Percentiles rank a stretch among this genome's conserved stretches.
phyloP scores from a whole-genome alignment of 148 eudicot species.

The Euryodendron excelsum region DNA sequence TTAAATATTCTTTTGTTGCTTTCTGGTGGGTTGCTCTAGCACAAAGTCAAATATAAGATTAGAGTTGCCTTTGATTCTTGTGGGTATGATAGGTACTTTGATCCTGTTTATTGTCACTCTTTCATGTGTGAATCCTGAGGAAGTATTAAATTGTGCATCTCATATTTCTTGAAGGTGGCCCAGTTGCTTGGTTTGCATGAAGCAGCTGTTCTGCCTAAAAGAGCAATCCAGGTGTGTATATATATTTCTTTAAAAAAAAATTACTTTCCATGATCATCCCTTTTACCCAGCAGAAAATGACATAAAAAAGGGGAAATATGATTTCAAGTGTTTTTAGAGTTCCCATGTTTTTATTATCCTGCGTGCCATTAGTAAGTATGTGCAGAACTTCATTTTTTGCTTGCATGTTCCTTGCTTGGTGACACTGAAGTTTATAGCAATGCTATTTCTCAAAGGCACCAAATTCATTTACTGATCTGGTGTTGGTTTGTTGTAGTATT shows the following conservation, averaged over 20 bases:
- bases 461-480: neutral
- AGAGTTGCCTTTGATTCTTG: too few species aligned
- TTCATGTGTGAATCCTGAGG: neutral
- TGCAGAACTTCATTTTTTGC: neutral
- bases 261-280: neutral
- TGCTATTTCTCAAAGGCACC: too few species aligned
- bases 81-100: too few species aligned
- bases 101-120: neutral
- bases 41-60: neutral
- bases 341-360: neutral
- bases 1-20: neutral
- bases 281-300: neutral
- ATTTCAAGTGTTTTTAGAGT: neutral
- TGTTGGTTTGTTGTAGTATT: neutral
- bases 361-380: neutral
- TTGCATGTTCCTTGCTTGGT: neutral
- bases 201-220: constrained; percentile 81
- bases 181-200: constrained; percentile 70
- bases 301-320: too few species aligned
- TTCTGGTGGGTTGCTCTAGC: neutral
- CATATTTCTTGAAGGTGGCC: constrained; percentile 63
- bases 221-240: constrained; percentile 83
- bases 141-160: neutral
- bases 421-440: neutral
- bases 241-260: neutral